Base-by-base conservation (phyloP, 148 eudicot species). In the Heliosperma pusillum region DNA sequence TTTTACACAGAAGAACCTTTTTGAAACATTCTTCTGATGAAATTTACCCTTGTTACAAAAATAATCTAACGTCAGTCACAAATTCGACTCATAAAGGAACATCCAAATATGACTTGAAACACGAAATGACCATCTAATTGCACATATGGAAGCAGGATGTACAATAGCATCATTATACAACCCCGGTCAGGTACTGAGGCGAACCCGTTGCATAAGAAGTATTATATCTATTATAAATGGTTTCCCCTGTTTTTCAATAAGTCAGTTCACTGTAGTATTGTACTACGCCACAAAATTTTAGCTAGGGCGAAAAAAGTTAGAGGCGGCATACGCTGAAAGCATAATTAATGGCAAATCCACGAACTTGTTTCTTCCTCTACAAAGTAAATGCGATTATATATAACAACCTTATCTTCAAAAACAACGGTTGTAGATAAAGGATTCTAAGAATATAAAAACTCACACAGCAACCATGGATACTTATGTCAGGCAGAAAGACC, bases 401-500 rank as follows among this genome's bases (percentile, higher is more conserved):
- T 17, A 66, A 66, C 50, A 16, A 64, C 68, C 68, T 16, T 17
- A 66, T 44, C 69, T n/a, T 10, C 25, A 33, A 33, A 36, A 33
- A 66, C n/a, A 50, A 10, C 24, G 22, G 69, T 66, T 19, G 25
- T 36, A 66, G 59, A 73, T 29, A 1, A n/a, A 60, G 26, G 50
- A 21, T 30, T 52, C 13, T 30, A 52, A 24, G 2, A 19, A 17
- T 74, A 47, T 56, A 24, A 45, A 50, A 16, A 2, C 25, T 13
- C 55, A 30, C 55, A 53, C 44, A n/a, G 69, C 71, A 53, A 75
- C 57, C 44, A 59, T 42, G 30, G 59, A 20, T 36, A 62, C 10
- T n/a, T 52, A 36, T 61, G 52, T 87, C 79, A 91, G 58, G 91
- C 79, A 61, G 93, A 90, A 45, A 93, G 93, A 24, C 86, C 82